phyloP scores from a whole-genome alignment of 495 filamentous ascomycete genomes.

The Penicillium odoratum region DNA sequence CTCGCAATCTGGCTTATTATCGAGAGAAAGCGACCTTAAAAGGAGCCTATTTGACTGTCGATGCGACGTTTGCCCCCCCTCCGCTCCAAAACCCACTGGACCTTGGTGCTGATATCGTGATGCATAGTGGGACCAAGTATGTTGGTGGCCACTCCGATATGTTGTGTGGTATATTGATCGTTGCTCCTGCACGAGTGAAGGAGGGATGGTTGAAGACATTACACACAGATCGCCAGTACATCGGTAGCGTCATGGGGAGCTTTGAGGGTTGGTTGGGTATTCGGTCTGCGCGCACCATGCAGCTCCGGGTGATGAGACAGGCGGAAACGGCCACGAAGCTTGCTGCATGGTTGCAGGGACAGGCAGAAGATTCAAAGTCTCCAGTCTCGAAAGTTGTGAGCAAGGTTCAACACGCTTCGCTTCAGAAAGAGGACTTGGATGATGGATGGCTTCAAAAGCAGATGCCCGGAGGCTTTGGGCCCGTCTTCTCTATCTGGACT shows the following conservation, averaged over 20 bases:
- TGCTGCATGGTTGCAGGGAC: slow-evolving; percentile 64
- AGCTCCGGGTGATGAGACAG: slow-evolving; percentile 74
- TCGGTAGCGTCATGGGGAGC: slow-evolving; percentile 86
- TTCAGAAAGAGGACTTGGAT: slow-evolving; percentile 57
- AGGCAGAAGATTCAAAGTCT: slow-evolving; percentile 34
- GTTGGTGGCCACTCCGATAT: slow-evolving; percentile 93
- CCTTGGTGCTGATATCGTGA: slow-evolving; percentile 75
- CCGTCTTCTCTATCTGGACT: slow-evolving; percentile 77
- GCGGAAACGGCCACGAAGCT: slow-evolving; percentile 63
- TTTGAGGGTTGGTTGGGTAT: slow-evolving; percentile 90
- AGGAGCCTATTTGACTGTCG: slow-evolving; percentile 75
- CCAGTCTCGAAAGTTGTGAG: slow-evolving; percentile 50
- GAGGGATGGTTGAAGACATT: slow-evolving; percentile 56
- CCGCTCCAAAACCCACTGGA: slow-evolving; percentile 79
- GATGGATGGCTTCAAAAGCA: slow-evolving; percentile 73
- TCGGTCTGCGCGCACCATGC: slow-evolving; percentile 78
- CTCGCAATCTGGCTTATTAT: slow-evolving; percentile 64
- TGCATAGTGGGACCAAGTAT: slow-evolving; percentile 94
- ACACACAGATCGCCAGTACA: slow-evolving; percentile 60
- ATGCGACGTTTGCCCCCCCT: slow-evolving; percentile 91
- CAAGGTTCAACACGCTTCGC: slow-evolving; percentile 69
- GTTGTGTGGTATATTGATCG: slow-evolving; percentile 77
- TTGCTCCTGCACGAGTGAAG: slow-evolving; percentile 39
- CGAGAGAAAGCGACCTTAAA: slow-evolving; percentile 64
- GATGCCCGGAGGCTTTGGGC: slow-evolving; percentile 87